A percentile compares a stretch with the other conserved stretches of the same genome.
Conservation (phyloP, 2,329 filamentous ascomycete genomes). For the Laburnicola sp. region DNA sequence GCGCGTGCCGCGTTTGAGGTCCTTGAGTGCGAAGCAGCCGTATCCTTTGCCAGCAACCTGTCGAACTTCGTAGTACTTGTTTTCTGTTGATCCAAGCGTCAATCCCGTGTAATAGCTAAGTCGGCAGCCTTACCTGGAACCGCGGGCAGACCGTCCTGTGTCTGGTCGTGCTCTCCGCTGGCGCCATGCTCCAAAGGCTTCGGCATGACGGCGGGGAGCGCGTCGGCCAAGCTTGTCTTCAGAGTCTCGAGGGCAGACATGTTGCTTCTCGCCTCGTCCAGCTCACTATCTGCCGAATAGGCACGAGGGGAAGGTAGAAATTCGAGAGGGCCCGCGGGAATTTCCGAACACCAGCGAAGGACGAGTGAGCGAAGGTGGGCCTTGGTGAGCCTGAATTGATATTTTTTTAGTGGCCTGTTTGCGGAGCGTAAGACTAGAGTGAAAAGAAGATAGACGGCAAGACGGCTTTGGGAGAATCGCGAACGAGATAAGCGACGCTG, state of each 20-base stretch:
- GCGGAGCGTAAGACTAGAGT: no score
- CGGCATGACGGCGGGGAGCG: background rate
- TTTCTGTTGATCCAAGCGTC: constrained; percentile 11
- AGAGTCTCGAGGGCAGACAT: background rate
- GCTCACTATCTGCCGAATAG: no score
- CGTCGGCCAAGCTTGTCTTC: background rate
- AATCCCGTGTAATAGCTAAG: background rate
- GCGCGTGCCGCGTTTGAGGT: constrained; percentile 43
- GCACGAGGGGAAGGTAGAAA: no score
- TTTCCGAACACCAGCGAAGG: no score
- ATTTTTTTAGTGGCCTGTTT: no score
- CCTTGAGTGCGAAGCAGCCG: constrained; percentile 46
- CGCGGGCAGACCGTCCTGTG: background rate
- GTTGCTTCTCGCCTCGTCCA: background rate
- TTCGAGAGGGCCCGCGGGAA: no score
- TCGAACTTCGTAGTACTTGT: constrained; percentile 37
- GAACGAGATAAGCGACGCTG: no score
- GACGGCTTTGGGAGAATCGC: no score
- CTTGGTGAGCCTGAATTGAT: no score
- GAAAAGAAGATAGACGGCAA: no score
- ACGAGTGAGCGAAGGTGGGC: no score
- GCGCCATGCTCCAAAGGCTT: background rate
- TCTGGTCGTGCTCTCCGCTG: background rate
- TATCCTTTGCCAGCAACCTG: constrained; percentile 46
- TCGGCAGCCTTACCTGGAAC: background rate